Percentiles rank a stretch among this genome's conserved stretches.
phyloP scores from a whole-genome alignment of 2,329 filamentous ascomycete species.

The Stagonosporopsis rhizophila region DNA sequence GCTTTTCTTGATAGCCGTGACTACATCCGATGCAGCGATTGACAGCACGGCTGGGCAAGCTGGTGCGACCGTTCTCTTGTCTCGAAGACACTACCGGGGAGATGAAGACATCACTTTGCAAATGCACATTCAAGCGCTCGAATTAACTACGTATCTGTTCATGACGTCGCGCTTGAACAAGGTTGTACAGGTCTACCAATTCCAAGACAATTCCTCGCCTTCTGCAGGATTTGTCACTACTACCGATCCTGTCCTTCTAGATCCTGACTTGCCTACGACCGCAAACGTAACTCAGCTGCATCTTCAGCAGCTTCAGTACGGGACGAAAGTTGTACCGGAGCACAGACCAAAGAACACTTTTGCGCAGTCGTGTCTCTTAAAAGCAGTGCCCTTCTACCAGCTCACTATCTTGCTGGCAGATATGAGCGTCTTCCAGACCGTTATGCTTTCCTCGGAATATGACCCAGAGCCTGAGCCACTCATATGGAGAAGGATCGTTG shows the following conservation, averaged over 20 bases:
- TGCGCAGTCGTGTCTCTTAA: conserved; percentile 25
- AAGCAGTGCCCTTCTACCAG: conserved; percentile 36
- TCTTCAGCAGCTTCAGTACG: conserved; percentile 30
- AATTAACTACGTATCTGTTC: conserved; percentile 38
- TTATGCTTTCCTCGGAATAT: conserved; percentile 23
- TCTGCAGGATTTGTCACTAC: conserved; percentile 20
- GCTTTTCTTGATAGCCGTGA: conserved; percentile 59
- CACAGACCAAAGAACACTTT: conserved; percentile 5
- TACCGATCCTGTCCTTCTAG: conserved; percentile 38
- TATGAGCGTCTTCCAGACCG: conserved; percentile 35
- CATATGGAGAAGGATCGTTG: conserved; percentile 5
- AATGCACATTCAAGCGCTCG: conserved; percentile 33
- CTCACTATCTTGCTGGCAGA: conserved; percentile 33
- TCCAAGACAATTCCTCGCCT: conserved; percentile 21
- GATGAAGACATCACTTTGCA: conserved; percentile 60
- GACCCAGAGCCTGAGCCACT: conserved; percentile 9
- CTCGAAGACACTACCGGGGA: conserved; percentile 63
- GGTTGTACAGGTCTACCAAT: conserved; percentile 41
- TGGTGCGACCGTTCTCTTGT: conserved; percentile 51
- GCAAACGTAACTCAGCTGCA: conserved; percentile 25
- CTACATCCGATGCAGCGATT: conserved; percentile 32
- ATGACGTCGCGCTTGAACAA: conserved; percentile 44
- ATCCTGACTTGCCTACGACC: conserved; percentile 20
- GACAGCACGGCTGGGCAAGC: conserved; percentile 27
- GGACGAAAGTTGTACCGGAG: conserved; percentile 4